Base-by-base conservation (phyloP, 2,329 filamentous ascomycete genomes). In the Esteya vermicola region DNA sequence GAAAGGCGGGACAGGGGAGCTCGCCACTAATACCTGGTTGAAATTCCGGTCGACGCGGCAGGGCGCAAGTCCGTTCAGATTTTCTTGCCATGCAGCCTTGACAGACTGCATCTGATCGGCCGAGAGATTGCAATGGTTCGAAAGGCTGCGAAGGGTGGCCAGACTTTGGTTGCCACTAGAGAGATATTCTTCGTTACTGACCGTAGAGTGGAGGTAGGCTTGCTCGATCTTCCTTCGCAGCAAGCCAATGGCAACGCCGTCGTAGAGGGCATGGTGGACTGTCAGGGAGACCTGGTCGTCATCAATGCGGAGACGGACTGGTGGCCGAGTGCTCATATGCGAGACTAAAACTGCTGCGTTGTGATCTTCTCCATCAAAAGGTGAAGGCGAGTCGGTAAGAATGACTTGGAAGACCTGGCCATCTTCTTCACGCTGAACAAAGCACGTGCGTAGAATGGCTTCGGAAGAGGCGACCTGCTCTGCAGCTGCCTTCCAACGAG, bases 191-290 rank as follows among this genome's bases (percentile, higher is more conserved):
- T n/a, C n/a, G n/a, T n/a, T n/a, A n/a, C n/a, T n/a, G n/a, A n/a
- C n/a, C n/a, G n/a, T n/a, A n/a, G n/a, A n/a, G 22, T 10, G 3
- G 5, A 7, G 8, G 36, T 48, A 45, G 9, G 28, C 33, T 10
- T 46, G 40, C 36, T 50, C 47, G 3, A 50, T n/a, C 41, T 36
- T 47, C 14, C 14, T 30, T 10, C 43, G 25, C 4, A 51, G 38
- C 16, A 39, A 25, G 20, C 26, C 36, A 8, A 52, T 46, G 20
- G 49, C 46, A 1, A 41, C 38, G 9, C 48, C 50, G 26, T 52
- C 50, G 23, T 44, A 52, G 13, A 52, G 38, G 4, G 49, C 49
- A 25, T 52, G 50, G 26, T 52, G 50, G 6, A 51, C 43, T 30
- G 40, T 44, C 27, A 51, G 26, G 4, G 48, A 45, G 2, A 49